Conservation (phyloP, 2,329 filamentous ascomycete genomes). For the Colletotrichum sp. region DNA sequence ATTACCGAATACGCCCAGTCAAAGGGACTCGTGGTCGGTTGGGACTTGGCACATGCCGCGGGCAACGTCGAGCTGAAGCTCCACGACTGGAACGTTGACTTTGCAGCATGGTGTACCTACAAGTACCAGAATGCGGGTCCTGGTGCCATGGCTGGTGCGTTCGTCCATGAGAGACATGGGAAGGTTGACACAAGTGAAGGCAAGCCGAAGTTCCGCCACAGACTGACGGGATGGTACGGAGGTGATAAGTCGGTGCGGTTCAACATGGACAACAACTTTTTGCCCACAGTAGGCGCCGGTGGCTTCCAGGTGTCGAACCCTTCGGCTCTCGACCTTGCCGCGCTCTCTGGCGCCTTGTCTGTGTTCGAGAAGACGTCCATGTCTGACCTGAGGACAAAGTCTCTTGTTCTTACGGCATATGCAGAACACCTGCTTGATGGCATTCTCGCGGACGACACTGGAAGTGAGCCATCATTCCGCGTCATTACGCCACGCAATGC, state of each 20-base stretch:
- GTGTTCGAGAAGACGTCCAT: constrained; percentile 78
- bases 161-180: constrained; percentile 74
- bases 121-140: constrained; percentile 84
- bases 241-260: constrained; percentile 72
- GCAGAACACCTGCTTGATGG: constrained; percentile 69
- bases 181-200: constrained; percentile 51
- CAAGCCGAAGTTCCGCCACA: constrained; percentile 55
- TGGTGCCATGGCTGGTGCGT: constrained; percentile 74
- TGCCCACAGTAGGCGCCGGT: constrained; percentile 72
- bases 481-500: constrained; percentile 76
- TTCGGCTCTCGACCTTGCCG: constrained; percentile 77
- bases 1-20: constrained; percentile 76
- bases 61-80: constrained; percentile 76
- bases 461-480: constrained; percentile 49
- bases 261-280: constrained; percentile 76
- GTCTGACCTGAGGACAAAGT: constrained; percentile 71
- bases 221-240: constrained; percentile 81
- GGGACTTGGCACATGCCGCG: constrained; percentile 79
- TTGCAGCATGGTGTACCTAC: constrained; percentile 84
- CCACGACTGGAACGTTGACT: constrained; percentile 83
- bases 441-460: constrained; percentile 40
- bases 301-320: constrained; percentile 81
- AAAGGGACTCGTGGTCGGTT: constrained; percentile 71
- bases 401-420: constrained; percentile 76
- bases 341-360: constrained; percentile 74